phyloP scores from a whole-genome alignment of 2,329 filamentous ascomycete genomes.

The Stromatinia cepivora region DNA sequence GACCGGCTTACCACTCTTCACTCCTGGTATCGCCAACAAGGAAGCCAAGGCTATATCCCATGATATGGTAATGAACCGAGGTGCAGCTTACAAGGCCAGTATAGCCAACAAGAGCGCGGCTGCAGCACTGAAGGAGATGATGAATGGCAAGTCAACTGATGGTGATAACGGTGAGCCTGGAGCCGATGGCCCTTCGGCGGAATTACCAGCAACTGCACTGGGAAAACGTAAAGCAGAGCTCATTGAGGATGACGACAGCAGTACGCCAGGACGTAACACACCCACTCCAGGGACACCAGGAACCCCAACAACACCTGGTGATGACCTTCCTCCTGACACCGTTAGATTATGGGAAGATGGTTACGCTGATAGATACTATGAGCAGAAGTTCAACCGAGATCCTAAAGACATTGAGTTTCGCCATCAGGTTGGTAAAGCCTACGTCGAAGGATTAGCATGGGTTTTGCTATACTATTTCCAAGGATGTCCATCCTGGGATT shows the following conservation, averaged over 20 bases:
- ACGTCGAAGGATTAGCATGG: slow-evolving; percentile 94
- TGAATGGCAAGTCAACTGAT: slow-evolving; percentile 46
- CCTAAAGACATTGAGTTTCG: slow-evolving; percentile 82
- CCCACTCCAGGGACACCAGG: slow-evolving; percentile 51
- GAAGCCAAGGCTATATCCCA: slow-evolving; percentile 70
- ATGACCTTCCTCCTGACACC: slow-evolving; percentile 72
- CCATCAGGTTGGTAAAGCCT: slow-evolving; percentile 83
- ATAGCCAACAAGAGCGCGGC: slow-evolving; percentile 93
- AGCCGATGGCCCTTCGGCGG: slow-evolving; percentile 30
- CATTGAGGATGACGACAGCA: slow-evolving; percentile 59
- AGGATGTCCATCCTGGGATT: slow-evolving; percentile 97
- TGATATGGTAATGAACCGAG: slow-evolving; percentile 81
- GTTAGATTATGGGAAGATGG: slow-evolving; percentile 93
- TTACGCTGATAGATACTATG: slow-evolving; percentile 93
- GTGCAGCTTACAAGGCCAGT: slow-evolving; percentile 65
- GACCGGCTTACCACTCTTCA: slow-evolving; percentile 55
- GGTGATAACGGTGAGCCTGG: slow-evolving; percentile 25
- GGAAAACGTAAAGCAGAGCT: slow-evolving; percentile 78
- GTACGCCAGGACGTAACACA: slow-evolving; percentile 60
- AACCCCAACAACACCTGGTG: slow-evolving; percentile 45
- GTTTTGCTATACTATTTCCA: slow-evolving; percentile 97
- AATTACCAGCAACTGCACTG: slow-evolving; percentile 52
- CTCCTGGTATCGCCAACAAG: slow-evolving; percentile 55
- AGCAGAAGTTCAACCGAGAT: slow-evolving; percentile 89
- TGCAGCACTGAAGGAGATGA: slow-evolving; percentile 78